Conservation (phyloP, 805 yeast genomes). For the Cyberlindnera maclurae region DNA sequence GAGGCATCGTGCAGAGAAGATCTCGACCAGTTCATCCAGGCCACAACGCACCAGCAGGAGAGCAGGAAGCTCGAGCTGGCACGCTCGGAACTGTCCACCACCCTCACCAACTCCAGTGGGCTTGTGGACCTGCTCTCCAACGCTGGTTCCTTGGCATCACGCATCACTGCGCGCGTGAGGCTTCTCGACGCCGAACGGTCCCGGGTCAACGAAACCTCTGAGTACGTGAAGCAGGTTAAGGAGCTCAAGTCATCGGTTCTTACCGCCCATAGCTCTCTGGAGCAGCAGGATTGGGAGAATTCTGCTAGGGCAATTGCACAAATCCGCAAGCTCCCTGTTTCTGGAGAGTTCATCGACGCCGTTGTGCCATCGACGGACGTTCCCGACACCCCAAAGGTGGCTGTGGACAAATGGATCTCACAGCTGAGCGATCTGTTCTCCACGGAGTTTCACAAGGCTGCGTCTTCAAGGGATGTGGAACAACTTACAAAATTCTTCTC, state of each 20-base stretch:
- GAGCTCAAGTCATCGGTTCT: slow-evolving; percentile 58
- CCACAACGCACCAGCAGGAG: slow-evolving; percentile 22
- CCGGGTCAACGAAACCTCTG: slow-evolving; percentile 53
- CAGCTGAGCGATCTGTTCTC: slow-evolving; percentile 52
- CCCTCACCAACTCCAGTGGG: slow-evolving; percentile 49
- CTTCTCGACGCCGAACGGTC: slow-evolving; percentile 63
- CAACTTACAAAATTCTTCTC: slow-evolving; percentile 74
- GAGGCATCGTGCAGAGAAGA: slow-evolving; percentile 19
- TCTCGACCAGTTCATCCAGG: slow-evolving; percentile 20
- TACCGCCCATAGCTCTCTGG: slow-evolving; percentile 63
- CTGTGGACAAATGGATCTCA: slow-evolving; percentile 51
- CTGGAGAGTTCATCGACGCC: slow-evolving; percentile 65
- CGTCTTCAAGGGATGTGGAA: slow-evolving; percentile 56
- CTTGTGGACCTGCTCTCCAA: slow-evolving; percentile 46
- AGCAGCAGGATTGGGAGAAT: slow-evolving; percentile 59
- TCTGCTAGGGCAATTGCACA: slow-evolving; percentile 65
- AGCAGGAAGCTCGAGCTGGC: slow-evolving; percentile 47
- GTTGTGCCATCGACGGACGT: slow-evolving; percentile 84
- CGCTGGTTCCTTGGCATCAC: slow-evolving; percentile 59
- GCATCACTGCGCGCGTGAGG: slow-evolving; percentile 63
- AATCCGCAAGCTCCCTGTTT: slow-evolving; percentile 50
- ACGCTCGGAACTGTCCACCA: slow-evolving; percentile 56
- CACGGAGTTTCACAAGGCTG: slow-evolving; percentile 63
- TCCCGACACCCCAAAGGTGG: slow-evolving; percentile 65
- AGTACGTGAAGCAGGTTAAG: slow-evolving; percentile 60